These are phyloP conservation scores for Puccinia coronata DNA, from an alignment of 1,284 basidiomycete species.

Conservation along the genomic window DNA sequence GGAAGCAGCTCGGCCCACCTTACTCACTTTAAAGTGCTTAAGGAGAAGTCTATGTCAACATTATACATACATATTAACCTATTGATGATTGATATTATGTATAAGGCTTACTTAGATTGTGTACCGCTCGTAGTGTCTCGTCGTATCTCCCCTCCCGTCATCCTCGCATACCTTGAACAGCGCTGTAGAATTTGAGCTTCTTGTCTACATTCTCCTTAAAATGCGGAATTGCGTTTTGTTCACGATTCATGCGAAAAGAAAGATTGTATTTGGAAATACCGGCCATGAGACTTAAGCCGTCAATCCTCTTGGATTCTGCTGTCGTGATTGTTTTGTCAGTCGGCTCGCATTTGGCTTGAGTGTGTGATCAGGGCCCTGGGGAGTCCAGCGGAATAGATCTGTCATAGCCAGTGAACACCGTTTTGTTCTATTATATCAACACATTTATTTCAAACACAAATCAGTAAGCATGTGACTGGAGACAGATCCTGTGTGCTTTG, in stretches of 20 bases:
- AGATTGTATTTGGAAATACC: neutral
- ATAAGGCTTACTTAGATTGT: neutral
- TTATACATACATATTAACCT: neutral
- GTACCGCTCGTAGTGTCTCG: neutral
- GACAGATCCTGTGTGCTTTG: no score
- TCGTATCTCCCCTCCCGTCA: neutral
- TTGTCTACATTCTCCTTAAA: neutral
- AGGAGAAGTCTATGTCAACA: neutral
- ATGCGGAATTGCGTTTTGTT: neutral
- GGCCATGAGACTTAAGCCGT: no score
- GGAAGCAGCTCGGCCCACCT: conserved; percentile 62
- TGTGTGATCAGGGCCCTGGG: no score
- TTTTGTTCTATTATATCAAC: no score
- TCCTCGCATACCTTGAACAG: neutral
- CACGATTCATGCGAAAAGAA: neutral
- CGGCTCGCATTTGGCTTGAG: no score
- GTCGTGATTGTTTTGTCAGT: no score
- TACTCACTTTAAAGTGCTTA: conserved; percentile 7
- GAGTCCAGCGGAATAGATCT: no score
- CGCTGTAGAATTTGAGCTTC: neutral
- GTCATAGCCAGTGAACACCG: no score
- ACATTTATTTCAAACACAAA: no score
- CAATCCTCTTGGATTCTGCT: no score
- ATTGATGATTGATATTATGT: no score
- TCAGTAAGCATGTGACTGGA: no score